Base-by-base conservation (phyloP, 495 filamentous ascomycete species). In the Tetracladium setigerum region DNA sequence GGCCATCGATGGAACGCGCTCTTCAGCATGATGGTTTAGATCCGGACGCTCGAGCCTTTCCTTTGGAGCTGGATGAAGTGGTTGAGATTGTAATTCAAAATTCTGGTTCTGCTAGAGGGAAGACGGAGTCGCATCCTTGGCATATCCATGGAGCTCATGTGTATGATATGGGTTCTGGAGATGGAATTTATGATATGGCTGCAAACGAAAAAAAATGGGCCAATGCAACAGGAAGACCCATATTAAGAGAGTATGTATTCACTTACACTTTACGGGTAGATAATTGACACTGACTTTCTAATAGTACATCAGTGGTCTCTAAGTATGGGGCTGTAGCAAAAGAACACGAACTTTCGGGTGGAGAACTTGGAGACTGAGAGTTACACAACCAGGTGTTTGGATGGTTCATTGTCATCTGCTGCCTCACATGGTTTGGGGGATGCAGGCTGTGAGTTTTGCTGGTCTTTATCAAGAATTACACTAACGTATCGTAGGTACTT, bases 351-450 rank as follows among this genome's bases (percentile, higher is more conserved):
- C 64, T 13, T 62, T 66, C 15, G 77, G 77, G 2, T 83, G 78
- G 79, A 59, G 77, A 22, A 78, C 73, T 2, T 81, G 77, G 77
- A 61, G 78, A 24, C 56, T 78, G 12, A 61, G 71, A 19, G 64
- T 78, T 12, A 66, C 57, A 0, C 57, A 76, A 45, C 62, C 77
- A 2, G 76, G 78, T 2, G 77, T 78, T 13, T 82, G 78, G 78
- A 77, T 81, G 72, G 60, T 79, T 18, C 79, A 83, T 59, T 83
- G 78, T 51, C 79, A 83, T 60, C 71, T 75, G 32, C 58, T 75
- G 43, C 71, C 72, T 52, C 73, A 78, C 58, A 75, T 77, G 67
- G 49, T 73, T 14, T 62, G 70, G 27, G 57, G 50, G 57, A 75
- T 78, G 76, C 69, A 77, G 47, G 72, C 68, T 0, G 69, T 72